These are phyloP conservation scores for Xerocomellus chrysenteron DNA, from an alignment of 768 basidiomycete species.

Conservation along the genomic window DNA sequence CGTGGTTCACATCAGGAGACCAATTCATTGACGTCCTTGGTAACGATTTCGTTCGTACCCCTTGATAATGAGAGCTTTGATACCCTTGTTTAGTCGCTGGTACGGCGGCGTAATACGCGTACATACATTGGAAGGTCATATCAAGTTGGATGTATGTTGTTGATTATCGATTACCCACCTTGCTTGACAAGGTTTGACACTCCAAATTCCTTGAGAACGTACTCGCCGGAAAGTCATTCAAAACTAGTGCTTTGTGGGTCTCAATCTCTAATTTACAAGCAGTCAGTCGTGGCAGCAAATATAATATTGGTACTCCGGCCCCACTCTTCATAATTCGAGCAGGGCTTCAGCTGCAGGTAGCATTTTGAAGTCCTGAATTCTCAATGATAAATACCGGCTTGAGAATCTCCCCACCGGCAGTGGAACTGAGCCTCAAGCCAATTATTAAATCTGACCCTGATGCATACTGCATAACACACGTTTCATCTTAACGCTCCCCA, in stretches of 20 bases:
- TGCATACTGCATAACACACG: neutral
- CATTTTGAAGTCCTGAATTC: neutral
- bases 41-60: slow-evolving; percentile 2
- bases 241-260: too few relatives aligned
- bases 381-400: neutral
- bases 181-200: too few relatives aligned
- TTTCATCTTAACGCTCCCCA: neutral
- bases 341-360: neutral
- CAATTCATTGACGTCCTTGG: slow-evolving; percentile 28
- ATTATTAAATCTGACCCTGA: neutral
- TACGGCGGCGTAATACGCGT: slow-evolving; percentile 14
- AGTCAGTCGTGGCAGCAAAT: too few relatives aligned
- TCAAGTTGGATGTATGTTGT: neutral
- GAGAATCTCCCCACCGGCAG: neutral
- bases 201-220: too few relatives aligned
- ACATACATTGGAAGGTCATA: slow-evolving; percentile 11
- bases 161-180: slow-evolving; percentile 2
- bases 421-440: neutral
- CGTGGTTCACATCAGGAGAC: slow-evolving; percentile 74
- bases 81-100: slow-evolving; percentile 24
- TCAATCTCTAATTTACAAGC: too few relatives aligned
- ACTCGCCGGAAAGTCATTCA: too few relatives aligned
- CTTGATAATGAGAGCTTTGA: slow-evolving; percentile 11
- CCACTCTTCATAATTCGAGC: too few relatives aligned
- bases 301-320: too few relatives aligned